Conservation (phyloP, 345 rosid species). For the Schrenkiella parvula region DNA sequence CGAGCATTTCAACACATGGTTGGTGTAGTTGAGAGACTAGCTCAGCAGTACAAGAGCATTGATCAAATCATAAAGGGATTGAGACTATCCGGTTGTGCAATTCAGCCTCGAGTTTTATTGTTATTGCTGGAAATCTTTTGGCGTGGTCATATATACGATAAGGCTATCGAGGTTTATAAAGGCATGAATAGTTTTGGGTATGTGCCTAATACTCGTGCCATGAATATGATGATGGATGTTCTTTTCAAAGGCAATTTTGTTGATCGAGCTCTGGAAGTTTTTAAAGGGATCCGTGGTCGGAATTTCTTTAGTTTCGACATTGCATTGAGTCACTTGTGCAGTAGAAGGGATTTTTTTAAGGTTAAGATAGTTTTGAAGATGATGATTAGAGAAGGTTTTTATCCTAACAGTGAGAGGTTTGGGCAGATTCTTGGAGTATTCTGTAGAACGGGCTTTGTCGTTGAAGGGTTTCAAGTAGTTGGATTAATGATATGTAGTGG, state of each 20-base stretch:
- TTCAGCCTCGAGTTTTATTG: conserved; percentile 48
- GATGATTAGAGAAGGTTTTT: conserved; percentile 54
- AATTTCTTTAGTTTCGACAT: conserved; percentile 64
- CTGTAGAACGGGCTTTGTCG: conserved; percentile 42
- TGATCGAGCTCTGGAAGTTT: conserved; percentile 39
- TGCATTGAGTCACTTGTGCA: conserved; percentile 57
- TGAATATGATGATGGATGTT: conserved; percentile 63
- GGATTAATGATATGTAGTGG: conserved; percentile 50
- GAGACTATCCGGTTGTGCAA: conserved; percentile 39
- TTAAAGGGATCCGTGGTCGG: conserved; percentile 36
- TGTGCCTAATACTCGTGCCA: conserved; percentile 52
- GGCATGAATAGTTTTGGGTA: conserved; percentile 51
- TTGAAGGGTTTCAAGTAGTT: conserved; percentile 49
- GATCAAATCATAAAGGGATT: conserved; percentile 41
- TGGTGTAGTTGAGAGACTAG: conserved; percentile 40
- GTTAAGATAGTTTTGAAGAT: conserved; percentile 40
- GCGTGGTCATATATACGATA: conserved; percentile 51
- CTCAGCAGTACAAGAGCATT: conserved; percentile 28
- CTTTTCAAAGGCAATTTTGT: conserved; percentile 38
- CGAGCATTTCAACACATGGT: conserved; percentile 53
- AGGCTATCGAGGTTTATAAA: conserved; percentile 49
- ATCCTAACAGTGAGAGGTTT: conserved; percentile 50
- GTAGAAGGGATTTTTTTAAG: conserved; percentile 34
- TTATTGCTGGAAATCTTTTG: conserved; percentile 65
- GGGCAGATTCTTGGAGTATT: conserved; percentile 50